phyloP scores from a whole-genome alignment of 306 rosid species.

The Casuarina glauca region DNA sequence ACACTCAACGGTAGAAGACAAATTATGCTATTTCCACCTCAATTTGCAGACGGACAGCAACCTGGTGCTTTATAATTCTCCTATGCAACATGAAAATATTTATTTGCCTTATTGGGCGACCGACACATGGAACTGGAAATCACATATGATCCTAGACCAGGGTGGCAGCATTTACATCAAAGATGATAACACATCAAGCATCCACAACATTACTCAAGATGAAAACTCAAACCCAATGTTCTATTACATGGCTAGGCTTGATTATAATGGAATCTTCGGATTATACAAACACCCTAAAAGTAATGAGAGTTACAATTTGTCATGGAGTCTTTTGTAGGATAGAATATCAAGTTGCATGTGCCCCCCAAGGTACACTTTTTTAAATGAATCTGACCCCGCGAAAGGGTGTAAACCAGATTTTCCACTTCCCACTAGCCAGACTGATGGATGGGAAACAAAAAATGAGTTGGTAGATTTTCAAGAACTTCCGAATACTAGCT shows the following conservation, averaged over 20 bases:
- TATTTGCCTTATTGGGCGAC: slow-evolving; percentile 13
- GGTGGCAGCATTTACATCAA: slow-evolving; percentile 25
- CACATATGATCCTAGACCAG: slow-evolving; percentile 25
- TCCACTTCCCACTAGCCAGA: slow-evolving; percentile 19
- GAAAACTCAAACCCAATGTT: neutral
- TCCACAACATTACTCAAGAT: neutral
- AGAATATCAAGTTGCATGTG: slow-evolving; percentile 24
- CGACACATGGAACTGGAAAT: neutral
- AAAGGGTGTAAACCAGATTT: slow-evolving; percentile 38
- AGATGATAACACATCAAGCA: neutral
- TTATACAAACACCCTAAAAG: slow-evolving; percentile 8
- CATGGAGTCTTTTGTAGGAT: slow-evolving; percentile 6
- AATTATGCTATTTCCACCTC: slow-evolving; percentile 35
- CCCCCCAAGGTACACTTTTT: slow-evolving; percentile 21
- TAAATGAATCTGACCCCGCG: too few relatives aligned
- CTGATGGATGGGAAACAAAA: slow-evolving; percentile 20
- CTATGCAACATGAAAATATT: neutral
- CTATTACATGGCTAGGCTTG: slow-evolving; percentile 33
- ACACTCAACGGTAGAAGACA: slow-evolving; percentile 6
- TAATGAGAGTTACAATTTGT: slow-evolving; percentile 13
- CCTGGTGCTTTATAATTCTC: slow-evolving; percentile 17
- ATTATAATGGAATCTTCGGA: slow-evolving; percentile 30
- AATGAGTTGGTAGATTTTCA: neutral
- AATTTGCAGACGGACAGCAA: slow-evolving; percentile 8
- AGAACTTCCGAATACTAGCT: neutral